phyloP scores from a whole-genome alignment of 1,139 yeast genomes.

The Suhomyces ambrosiae region DNA sequence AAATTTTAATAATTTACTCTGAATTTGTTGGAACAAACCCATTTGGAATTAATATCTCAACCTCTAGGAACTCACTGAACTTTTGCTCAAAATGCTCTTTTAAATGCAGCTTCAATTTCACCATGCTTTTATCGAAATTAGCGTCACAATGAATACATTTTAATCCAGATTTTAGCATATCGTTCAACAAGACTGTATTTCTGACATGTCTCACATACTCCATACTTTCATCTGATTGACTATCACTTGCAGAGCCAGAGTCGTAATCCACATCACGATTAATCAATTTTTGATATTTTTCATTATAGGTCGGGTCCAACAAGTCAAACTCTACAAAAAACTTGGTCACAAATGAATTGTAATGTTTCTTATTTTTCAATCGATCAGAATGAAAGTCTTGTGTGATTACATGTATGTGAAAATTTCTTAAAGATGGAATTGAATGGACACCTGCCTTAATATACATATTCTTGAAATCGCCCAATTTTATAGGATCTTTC shows the following conservation, averaged over 20 bases:
- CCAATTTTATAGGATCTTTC: conserved; percentile 13
- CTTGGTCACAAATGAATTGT: conserved; percentile 65
- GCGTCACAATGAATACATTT: conserved; percentile 52
- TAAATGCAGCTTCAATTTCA: conserved; percentile 51
- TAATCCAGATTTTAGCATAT: conserved; percentile 42
- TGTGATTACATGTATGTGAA: conserved; percentile 75
- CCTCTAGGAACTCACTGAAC: conserved; percentile 11
- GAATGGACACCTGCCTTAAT: conserved; percentile 70
- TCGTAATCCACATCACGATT: conserved; percentile 19
- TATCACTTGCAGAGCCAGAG: conserved; percentile 23
- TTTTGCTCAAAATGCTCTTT: conserved; percentile 38
- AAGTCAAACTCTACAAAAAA: conserved; percentile 62
- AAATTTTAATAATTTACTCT: too few species aligned
- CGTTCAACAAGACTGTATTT: conserved; percentile 22
- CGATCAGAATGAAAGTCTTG: conserved; percentile 57
- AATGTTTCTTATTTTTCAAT: conserved; percentile 66
- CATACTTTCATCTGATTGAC: conserved; percentile 14
- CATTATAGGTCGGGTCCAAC: conserved; percentile 23
- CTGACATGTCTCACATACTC: conserved; percentile 11
- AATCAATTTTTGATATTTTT: conserved; percentile 8
- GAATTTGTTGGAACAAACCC: conserved; percentile 1
- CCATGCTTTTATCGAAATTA: conserved; percentile 50
- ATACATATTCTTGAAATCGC: conserved; percentile 33
- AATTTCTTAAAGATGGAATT: conserved; percentile 66
- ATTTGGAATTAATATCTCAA: conserved; percentile 1